Base-by-base conservation (phyloP, 495 filamentous ascomycete genomes). In the Daldinia decipiens region DNA sequence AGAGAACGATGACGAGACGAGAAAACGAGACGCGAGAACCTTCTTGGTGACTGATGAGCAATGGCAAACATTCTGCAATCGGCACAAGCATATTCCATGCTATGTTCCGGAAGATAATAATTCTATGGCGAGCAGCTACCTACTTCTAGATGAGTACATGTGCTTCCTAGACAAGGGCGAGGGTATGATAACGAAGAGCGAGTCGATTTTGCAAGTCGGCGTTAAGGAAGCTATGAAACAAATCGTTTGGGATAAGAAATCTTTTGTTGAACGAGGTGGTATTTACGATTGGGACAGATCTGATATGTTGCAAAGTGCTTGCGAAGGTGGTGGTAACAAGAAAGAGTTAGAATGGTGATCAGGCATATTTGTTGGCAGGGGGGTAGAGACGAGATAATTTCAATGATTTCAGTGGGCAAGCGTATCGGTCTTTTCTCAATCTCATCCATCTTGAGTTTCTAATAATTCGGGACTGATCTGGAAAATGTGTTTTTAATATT, bases 121-220 rank as follows among this genome's bases (percentile, higher is more conserved):
- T 0, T 45, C 87, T 17, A 88, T 89, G 86, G 81, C 77, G 21
- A 83, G 77, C 21, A 81, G 78, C 26, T 87, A 86, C 71, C 78
- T 88, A 3, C 77, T 88, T 59, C 68, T 88, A 9, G 86, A 88
- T 52, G 87, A 88, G 71, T 85, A 82, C 65, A 70, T 88, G 73
- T 77, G 86, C 12, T 88, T 88, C 64, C 67, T 88, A 13, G 85
- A 87, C 57, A 82, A 83, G 53, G 79, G 79, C 4, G 71, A 68
- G 13, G 74, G 78, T 1, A 80, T 75, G 24, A 79, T 80, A 65
- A 81, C 80, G 36, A 74, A 76, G 55, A 79, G 77, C 1, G 62
- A 59, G 36, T 74, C 79, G 8, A 84, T 88, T 24, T 68, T 88
- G 55, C 81, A 88, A 43, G 81, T 87, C 19, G 85, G 84, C 2